Evolutionary conservation across 148 eudicot genomes (phyloP), one percentile per base, ranked within the genome.

Genomic region (Drosera capensis): DNA sequence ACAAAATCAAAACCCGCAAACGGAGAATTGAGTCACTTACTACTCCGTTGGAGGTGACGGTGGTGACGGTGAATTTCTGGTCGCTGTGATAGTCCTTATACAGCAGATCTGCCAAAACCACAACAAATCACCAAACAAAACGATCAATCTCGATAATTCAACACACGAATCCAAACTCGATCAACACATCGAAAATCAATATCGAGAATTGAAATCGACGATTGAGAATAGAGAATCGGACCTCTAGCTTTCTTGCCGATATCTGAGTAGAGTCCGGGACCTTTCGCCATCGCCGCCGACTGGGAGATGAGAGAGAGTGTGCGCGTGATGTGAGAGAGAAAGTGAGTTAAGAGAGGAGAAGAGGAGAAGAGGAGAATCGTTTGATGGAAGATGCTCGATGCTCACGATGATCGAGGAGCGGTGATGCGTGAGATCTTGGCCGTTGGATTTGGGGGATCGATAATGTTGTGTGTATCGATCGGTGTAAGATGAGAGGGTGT

Each of bases 231-330:
- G 20, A 39, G 49, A 40, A 13, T 23, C 14, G 8, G 2, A 82
- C 94, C 94, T 74, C 79, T 57, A n/a, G 95, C 63, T 19, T 51
- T 60, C 57, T 72, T 80, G 49, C 86, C 95, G 50, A 85, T 77
- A 36, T 70, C 82, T 14, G 65, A 40, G 78, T 85, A 85, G 17
- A 80, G 71, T n/a, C 95, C 90, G 4, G 95, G 95, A 49, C 90
- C 95, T 60, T 77, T 85, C 43, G 49, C 85, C 95, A 84, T 74
- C 49, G 17, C 52, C 49, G 26, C 29, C 14, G 14, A 16, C 24
- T 20, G 39, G 20, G 40, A 25, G 48, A 51, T n/a, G 23, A 7
- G 44, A 20, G 23, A 1, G 46, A 31, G 49, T n/a, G n/a, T n/a
- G n/a, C n/a, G n/a, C n/a, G n/a, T n/a, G n/a, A n/a, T n/a, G n/a